phyloP scores from a whole-genome alignment of 331 rosid species.

The Pyrus hybrid region DNA sequence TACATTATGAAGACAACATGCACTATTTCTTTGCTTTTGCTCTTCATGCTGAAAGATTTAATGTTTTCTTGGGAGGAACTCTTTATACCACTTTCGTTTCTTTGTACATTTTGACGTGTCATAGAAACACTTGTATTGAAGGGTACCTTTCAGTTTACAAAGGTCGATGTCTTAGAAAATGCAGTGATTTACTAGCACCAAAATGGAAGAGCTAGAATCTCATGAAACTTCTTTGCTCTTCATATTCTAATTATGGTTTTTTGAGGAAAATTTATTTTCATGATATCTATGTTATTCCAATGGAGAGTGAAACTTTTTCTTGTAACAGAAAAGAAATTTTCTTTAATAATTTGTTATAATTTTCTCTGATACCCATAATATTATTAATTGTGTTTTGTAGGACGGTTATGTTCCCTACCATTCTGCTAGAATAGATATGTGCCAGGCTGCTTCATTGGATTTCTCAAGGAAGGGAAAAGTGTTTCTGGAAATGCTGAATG shows the following conservation, averaged over 20 bases:
- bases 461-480: conserved; percentile 58
- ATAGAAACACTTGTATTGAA: not conserved
- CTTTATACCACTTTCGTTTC: not conserved
- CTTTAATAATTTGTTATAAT: too few relatives aligned
- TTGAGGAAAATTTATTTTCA: not conserved
- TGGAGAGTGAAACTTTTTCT: not conserved
- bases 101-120: not conserved
- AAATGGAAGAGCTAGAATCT: not conserved
- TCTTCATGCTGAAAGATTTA: not conserved
- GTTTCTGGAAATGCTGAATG: conserved; percentile 74
- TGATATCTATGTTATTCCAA: not conserved
- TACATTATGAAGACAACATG: not conserved
- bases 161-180: not conserved
- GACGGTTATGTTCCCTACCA: conserved; percentile 97
- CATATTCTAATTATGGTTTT: not conserved
- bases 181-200: not conserved
- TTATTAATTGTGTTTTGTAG: conserved; percentile 30
- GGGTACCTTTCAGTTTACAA: not conserved
- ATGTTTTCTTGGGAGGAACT: not conserved
- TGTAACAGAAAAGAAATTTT: not conserved
- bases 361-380: not conserved
- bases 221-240: not conserved
- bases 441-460: conserved; percentile 80
- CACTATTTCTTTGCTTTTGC: not conserved
- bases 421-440: conserved; percentile 88